Evolutionary conservation across 352 stramenopile genomes (phyloP), one percentile per base, ranked within the genome.

Genomic region (Phytophthora sp.): DNA sequence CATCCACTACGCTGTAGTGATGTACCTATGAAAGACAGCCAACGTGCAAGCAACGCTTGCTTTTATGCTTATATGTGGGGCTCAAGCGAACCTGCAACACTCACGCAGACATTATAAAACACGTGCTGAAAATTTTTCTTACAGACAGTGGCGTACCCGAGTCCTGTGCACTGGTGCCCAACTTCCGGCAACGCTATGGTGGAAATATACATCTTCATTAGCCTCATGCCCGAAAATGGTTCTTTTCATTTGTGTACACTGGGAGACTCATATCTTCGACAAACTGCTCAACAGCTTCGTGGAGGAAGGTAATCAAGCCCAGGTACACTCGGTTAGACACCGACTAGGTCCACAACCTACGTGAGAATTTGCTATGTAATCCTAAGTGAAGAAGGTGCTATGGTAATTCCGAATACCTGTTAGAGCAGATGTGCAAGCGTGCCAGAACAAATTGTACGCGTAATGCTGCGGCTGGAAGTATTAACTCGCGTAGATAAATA

Each of bases 111-210:
- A 85, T 91, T 68, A 78, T 92, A 72, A 72, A 88, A 20, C 81
- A 83, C 4, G 81, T 81, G 0, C 70, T 92, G 33, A 85, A 89
- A 53, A 41, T 51, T 95, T 13, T 92, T 83, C 15, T 89, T 91
- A 63, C 84, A 92, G 47, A 83, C 85, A 0, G 85, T 94, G 35
- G 83, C 84, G 12, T 93, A 89, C 55, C 80, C 77, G 20, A 89
- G 85, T 39, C 74, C 74, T 1, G 80, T 90, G n/a, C 75, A 65
- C 11, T 77, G 76, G 31, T 93, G 82, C 36, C 82, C 84, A 2
- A 95, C 86, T 9, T 76, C 71, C 6, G 85, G 93, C 64, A 95
- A 93, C 51, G 84, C 93, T 6, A 93, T 95, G 84, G 78, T 93
- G 9, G 71, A 93, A 44, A 89, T 94, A 41, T 80, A 90, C 69